phyloP scores from a whole-genome alignment of 176 grass and related monocot genomes.

The Eleusine coracana region DNA sequence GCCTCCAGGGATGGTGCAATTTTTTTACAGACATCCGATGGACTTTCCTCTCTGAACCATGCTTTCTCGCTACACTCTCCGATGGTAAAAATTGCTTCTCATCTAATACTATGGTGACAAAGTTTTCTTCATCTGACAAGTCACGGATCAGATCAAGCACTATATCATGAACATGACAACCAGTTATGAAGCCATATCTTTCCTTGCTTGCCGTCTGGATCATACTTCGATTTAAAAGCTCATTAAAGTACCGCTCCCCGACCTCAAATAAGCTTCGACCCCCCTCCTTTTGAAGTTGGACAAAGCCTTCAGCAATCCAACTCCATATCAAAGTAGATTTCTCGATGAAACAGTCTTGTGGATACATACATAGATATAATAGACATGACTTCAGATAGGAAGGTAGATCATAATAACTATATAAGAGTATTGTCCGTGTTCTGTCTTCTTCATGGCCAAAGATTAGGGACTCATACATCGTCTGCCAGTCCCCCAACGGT shows the following conservation, averaged over 20 bases:
- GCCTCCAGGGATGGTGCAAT: background rate
- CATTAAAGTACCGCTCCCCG: background rate
- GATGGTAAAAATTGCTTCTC: background rate
- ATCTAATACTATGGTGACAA: background rate
- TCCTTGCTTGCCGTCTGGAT: rapidly evolving
- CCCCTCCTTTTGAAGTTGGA: background rate
- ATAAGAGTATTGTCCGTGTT: background rate
- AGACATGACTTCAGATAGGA: background rate
- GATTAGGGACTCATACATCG: background rate
- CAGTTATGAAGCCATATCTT: background rate
- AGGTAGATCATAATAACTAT: slow-evolving; percentile 27
- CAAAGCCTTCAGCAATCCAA: slow-evolving; percentile 7
- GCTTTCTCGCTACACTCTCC: background rate
- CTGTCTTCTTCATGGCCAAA: background rate
- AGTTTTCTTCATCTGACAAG: background rate
- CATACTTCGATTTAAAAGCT: slow-evolving; percentile 24
- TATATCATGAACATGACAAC: background rate
- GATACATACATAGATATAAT: background rate
- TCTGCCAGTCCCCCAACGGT: background rate
- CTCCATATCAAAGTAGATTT: background rate
- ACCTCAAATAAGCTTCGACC: background rate
- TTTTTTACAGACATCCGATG: background rate
- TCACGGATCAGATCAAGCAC: slow-evolving; percentile 9
- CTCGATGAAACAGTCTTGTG: background rate
- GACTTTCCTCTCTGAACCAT: background rate